Percentiles rank a stretch among this genome's conserved stretches.
phyloP scores from a whole-genome alignment of 345 rosid species.

The Eucalyptus polyanthemos region DNA sequence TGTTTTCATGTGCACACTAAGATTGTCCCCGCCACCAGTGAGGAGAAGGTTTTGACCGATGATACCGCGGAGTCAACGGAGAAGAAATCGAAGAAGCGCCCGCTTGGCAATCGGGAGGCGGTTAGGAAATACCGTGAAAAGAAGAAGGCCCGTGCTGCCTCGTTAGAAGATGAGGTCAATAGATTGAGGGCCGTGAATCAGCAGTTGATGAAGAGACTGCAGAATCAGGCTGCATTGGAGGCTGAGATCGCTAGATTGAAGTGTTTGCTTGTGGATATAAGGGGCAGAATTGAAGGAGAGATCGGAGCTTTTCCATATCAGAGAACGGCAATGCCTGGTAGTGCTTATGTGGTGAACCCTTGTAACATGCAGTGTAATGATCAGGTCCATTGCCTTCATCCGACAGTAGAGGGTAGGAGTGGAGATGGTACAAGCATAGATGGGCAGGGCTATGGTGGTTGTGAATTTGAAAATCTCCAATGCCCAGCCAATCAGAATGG shows the following conservation, averaged over 20 bases:
- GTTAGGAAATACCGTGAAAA: conserved; percentile 95
- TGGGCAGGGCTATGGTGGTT: conserved; percentile 37
- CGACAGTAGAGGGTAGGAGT: conserved; percentile 31
- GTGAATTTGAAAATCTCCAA: conserved; percentile 61
- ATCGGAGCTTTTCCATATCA: conserved; percentile 95
- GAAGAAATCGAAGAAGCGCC: conserved; percentile 58
- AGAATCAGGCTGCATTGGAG: conserved; percentile 81
- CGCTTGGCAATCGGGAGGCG: conserved; percentile 77
- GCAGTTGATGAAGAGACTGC: conserved; percentile 79
- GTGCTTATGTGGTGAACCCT: conserved; percentile 64
- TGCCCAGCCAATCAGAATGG: conserved; percentile 48
- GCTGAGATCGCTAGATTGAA: conserved; percentile 86
- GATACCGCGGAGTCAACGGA: conserved; percentile 71
- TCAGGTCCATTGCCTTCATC: conserved; percentile 57
- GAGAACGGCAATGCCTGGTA: conserved; percentile 31
- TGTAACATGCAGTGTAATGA: conserved; percentile 71
- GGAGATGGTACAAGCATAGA: conserved; percentile 31
- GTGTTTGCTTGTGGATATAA: conserved; percentile 91
- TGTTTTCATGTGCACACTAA: conserved; percentile 93
- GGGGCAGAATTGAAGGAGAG: conserved; percentile 97
- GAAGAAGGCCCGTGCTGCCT: conserved; percentile 94
- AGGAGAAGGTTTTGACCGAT: conserved; percentile 57
- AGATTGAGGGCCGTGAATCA: conserved; percentile 69
- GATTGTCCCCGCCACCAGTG: conserved; percentile 43
- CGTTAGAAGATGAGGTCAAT: conserved; percentile 79